Evolutionary conservation across 2,329 filamentous ascomycete species (phyloP).

Genomic region (Botrytis elliptica): DNA sequence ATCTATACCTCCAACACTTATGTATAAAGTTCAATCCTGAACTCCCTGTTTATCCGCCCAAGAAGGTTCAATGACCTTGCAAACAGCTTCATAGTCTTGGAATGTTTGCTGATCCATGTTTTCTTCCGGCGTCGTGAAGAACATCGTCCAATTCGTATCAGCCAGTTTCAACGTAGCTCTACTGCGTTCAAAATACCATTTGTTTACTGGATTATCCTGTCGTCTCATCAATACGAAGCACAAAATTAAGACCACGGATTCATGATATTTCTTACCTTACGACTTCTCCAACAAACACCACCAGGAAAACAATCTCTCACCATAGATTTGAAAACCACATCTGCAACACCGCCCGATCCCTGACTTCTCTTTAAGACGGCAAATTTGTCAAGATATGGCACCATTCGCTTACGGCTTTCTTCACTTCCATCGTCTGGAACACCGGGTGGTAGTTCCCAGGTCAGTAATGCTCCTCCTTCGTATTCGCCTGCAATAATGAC

Average conservation of each 20-base stretch:
- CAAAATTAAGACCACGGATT: not conserved
- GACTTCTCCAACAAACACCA: conserved; percentile 85
- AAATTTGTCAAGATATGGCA: conserved; percentile 97
- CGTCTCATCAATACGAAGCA: not conserved
- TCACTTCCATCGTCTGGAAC: conserved; percentile 54
- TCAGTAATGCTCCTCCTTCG: conserved; percentile 90
- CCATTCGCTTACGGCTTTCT: conserved; percentile 58
- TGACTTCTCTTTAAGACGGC: conserved; percentile 87
- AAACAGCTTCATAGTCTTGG: conserved; percentile 73
- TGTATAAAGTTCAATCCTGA: conserved; percentile 48
- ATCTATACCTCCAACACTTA: not conserved
- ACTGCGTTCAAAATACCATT: conserved; percentile 97
- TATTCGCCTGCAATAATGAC: conserved; percentile 95
- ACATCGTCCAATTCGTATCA: conserved; percentile 93
- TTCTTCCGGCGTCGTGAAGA: conserved; percentile 81
- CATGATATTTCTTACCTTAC: conserved; percentile 39
- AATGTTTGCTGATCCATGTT: conserved; percentile 56
- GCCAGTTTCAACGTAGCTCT: conserved; percentile 78
- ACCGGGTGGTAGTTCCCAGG: conserved; percentile 79
- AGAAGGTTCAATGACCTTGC: conserved; percentile 60
- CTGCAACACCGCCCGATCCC: conserved; percentile 87
- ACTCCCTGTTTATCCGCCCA: conserved; percentile 62
- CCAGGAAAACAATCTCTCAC: conserved; percentile 82
- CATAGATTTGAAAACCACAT: conserved; percentile 96
- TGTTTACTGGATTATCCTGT: conserved; percentile 92